Conservation (phyloP, 768 basidiomycete genomes). For the Nidularia sp. region DNA sequence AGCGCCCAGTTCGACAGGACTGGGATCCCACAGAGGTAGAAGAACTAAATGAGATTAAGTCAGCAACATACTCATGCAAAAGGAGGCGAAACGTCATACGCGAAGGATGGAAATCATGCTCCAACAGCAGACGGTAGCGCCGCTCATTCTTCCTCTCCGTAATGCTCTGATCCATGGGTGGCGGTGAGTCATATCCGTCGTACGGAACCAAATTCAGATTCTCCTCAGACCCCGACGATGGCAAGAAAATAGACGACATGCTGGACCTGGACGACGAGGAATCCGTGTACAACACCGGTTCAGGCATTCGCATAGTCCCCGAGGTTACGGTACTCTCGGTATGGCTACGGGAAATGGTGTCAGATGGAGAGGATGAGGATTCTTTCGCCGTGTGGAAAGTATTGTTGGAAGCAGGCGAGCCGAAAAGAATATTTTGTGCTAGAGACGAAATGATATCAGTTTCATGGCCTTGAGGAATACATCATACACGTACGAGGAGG, state of each 20-base stretch:
- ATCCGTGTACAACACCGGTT: conserved; percentile 31
- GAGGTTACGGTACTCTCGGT: conserved; percentile 30
- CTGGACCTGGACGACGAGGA: conserved; percentile 18
- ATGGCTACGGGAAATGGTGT: conserved; percentile 8
- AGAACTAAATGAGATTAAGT: conserved; percentile 35
- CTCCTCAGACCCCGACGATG: conserved; percentile 6
- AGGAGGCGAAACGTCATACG: conserved; percentile 34
- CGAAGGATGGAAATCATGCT: conserved; percentile 67
- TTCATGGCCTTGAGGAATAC: background rate
- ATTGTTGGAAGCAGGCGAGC: background rate
- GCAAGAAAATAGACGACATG: conserved; percentile 12
- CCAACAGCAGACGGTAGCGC: conserved; percentile 61
- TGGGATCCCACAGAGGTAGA: conserved; percentile 71
- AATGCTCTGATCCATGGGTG: conserved; percentile 32
- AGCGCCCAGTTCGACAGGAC: conserved; percentile 61
- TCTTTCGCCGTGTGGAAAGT: background rate
- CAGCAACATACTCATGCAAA: conserved; percentile 1
- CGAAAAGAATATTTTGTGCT: background rate
- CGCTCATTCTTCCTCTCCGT: conserved; percentile 55
- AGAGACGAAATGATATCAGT: background rate
- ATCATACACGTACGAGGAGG: conserved; percentile 10
- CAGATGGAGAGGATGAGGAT: background rate
- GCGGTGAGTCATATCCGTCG: conserved; percentile 38
- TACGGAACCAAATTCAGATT: conserved; percentile 8
- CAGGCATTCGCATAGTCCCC: conserved; percentile 26